Evolutionary conservation across 495 filamentous ascomycete species (phyloP).

Genomic region (Trichocladium antarcticum): DNA sequence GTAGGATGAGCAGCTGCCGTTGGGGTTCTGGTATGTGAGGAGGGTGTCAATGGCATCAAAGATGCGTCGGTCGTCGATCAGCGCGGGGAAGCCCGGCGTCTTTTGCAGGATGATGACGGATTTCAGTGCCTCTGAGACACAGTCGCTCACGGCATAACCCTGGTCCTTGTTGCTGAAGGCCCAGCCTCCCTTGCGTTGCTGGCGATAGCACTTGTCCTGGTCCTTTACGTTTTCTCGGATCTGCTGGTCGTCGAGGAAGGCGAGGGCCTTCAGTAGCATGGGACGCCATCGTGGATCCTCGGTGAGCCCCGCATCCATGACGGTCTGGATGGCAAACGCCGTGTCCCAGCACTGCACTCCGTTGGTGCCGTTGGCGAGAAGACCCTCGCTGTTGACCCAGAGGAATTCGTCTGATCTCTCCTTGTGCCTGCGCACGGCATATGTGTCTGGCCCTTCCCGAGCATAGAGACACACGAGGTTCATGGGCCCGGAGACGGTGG

Average conservation of each 20-base stretch:
- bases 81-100: conserved; percentile 59
- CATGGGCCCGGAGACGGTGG: conserved; percentile 81
- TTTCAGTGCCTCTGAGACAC: conserved; percentile 82
- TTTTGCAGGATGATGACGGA: conserved; percentile 76
- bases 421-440: conserved; percentile 63
- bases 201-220: conserved; percentile 75
- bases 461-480: conserved; percentile 77
- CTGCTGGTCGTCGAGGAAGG: conserved; percentile 86
- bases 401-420: conserved; percentile 76
- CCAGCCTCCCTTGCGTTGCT: conserved; percentile 88
- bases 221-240: conserved; percentile 74
- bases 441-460: conserved; percentile 65
- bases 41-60: conserved; percentile 84
- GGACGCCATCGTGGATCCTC: conserved; percentile 64
- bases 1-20: conserved; percentile 84
- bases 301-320: conserved; percentile 67
- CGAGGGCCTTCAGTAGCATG: conserved; percentile 73
- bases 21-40: conserved; percentile 80
- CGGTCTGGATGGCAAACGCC: conserved; percentile 71
- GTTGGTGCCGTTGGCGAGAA: conserved; percentile 93
- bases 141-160: conserved; percentile 92
- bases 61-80: conserved; percentile 63
- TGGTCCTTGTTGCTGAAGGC: conserved; percentile 85
- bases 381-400: conserved; percentile 86
- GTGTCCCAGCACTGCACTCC: conserved; percentile 97